Evolutionary conservation across 768 basidiomycete genomes (phyloP), one percentile per base, ranked within the genome.

Genomic region (Nidularia sp.): DNA sequence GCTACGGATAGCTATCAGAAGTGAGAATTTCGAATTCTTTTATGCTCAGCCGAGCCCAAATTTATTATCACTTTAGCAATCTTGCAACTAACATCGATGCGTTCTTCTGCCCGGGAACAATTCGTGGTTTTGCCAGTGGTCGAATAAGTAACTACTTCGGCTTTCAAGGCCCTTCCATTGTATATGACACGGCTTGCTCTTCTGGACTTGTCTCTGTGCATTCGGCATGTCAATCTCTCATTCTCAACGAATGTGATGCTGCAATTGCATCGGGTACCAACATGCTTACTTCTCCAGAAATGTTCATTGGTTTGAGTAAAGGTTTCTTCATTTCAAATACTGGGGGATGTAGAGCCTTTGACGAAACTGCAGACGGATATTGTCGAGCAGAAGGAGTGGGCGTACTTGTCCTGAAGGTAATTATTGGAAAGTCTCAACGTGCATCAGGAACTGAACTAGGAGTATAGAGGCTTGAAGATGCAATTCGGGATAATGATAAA

Each of bases 211-310:
- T 85, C 10, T 85, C 86, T 6, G 69, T 90, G 29, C 79, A 90
- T 65, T 84, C 84, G 55, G 88, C 83, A 0, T 82, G 77, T 46
- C 81, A 87, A 44, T 83, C 86, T 0, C 66, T 90, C 32, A 71
- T 76, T 65, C 77, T 76, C 51, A 66, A 74, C 13, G 88, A 90
- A 62, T 90, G 88, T 60, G 70, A 77, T 56, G 76, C 85, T 25
- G 85, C 85, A 0, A 66, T 90, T 31, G 88, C 84, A 13, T 88
- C 86, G 22, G 86, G 88, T n/a, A 83, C 89, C 31, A 88, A 89
- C 58, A 61, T 83, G 51, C 80, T 89, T 47, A 72, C 83, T 0
- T 84, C 83, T 63, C 86, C 86, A 5, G 86, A 89, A 88, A 84
- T 85, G 81, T 85, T 81, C 55, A 60, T 85, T 10, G 86, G 85